Evolutionary conservation across 2,329 filamentous ascomycete species (phyloP), one percentile per base, ranked within the genome.

Genomic region (Ascochyta fabae): DNA sequence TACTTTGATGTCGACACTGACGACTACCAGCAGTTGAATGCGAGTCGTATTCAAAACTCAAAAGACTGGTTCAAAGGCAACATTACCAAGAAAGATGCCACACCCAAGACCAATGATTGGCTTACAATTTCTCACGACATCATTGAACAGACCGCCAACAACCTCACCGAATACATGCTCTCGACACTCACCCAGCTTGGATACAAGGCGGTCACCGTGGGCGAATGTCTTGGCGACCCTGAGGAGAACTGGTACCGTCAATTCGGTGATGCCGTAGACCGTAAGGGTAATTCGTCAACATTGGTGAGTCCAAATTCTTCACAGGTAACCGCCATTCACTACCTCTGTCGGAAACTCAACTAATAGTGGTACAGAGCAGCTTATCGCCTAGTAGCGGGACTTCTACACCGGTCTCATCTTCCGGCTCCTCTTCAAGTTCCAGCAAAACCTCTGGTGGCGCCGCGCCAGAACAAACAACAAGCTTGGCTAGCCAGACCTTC

Each of bases 1-100:
- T 87, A 84, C 64, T 79, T 86, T 65, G 83, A 87, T 59, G 75
- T 88, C 44, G 85, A 88, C 67, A 81, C 84, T 1, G 81, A 84
- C 44, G 85, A 88, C 73, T 87, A 86, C 79, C 81, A 86, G 65
- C 80, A 83, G 47, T 73, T 80, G 55, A 75, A 78, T 3, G 77
- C 83, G 0, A 68, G 73, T 49, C 61, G 75, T 53, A 82, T 83
- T 45, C 77, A 82, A 59, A 80, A 82, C 70, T 81, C 83, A 64
- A 77, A 86, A 75, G 73, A 81, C 62, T 79, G 77, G 61, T 86
- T 87, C 74, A 67, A 74, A 57, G 68, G 75, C 26, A 80, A 79
- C 49, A 79, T 84, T 60, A 71, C 71, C 23, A 54, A 55, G 6
- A 61, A 60, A 34, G 67, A 62, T 31, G 65, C 67, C 6, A 64